Evolutionary conservation across 306 rosid species (phyloP).

Genomic region (Erythrophleum fordii): DNA sequence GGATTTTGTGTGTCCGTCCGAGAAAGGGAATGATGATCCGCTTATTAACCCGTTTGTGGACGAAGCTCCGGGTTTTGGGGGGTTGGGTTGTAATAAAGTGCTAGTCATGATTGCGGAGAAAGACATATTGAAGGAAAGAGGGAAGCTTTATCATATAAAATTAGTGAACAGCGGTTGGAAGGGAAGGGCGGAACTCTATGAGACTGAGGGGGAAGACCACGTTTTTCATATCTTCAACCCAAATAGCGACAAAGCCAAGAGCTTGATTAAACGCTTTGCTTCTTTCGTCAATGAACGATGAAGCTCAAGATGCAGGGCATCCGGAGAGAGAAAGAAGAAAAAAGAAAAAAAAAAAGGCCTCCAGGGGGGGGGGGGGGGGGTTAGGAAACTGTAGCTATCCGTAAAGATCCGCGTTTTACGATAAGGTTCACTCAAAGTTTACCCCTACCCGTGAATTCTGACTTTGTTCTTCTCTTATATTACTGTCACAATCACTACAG

Average conservation of each 20-base stretch:
- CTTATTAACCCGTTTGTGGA: constrained; percentile 77
- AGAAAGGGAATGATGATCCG: constrained; percentile 65
- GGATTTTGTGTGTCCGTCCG: constrained; percentile 77
- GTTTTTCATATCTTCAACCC: constrained; percentile 70
- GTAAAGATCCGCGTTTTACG: too few species aligned
- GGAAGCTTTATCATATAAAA: constrained; percentile 65
- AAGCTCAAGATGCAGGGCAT: neutral
- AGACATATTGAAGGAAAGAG: constrained; percentile 79
- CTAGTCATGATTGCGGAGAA: constrained; percentile 64
- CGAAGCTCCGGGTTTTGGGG: constrained; percentile 63
- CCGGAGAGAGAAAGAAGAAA: too few species aligned
- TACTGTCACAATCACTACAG: neutral
- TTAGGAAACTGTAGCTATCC: too few species aligned
- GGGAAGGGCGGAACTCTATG: constrained; percentile 56
- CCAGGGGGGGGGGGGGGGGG: too few species aligned
- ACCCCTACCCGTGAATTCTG: neutral
- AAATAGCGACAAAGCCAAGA: constrained; percentile 53
- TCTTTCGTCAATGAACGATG: constrained; percentile 46
- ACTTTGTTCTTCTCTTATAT: neutral
- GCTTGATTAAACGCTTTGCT: constrained; percentile 53
- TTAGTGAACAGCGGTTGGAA: constrained; percentile 63
- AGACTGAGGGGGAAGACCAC: constrained; percentile 73
- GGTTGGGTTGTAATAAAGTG: constrained; percentile 52
- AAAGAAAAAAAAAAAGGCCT: too few species aligned
- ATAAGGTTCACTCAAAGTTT: neutral